Percentiles rank a stretch among this genome's conserved stretches.
Evolutionary conservation across 306 rosid species (phyloP).

Genomic region (Gastrolobium bilobum): DNA sequence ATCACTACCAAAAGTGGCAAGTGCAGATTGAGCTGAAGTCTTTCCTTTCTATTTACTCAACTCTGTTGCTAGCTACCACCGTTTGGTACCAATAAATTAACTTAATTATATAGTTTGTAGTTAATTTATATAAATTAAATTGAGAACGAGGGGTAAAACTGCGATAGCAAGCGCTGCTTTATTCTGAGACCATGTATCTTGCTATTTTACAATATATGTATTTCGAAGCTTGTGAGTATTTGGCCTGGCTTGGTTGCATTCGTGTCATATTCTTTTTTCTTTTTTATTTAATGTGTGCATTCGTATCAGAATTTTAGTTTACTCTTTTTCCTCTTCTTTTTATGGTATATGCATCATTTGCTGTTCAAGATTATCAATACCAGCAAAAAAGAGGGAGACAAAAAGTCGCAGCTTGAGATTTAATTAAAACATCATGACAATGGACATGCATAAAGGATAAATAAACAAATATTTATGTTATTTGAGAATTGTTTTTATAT

Average conservation of each 20-base stretch:
- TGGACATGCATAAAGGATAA: too few species aligned
- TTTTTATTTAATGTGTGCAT: not conserved
- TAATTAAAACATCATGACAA: not conserved
- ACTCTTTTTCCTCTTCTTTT: not conserved
- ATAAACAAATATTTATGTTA: too few species aligned
- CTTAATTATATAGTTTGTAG: not conserved
- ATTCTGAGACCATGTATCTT: not conserved
- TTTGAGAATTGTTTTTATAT: too few species aligned
- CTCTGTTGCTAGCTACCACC: too few species aligned
- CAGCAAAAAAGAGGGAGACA: slow-evolving; percentile 22
- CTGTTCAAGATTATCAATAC: not conserved
- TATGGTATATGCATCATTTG: not conserved
- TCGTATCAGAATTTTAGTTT: not conserved
- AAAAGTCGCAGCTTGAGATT: not conserved
- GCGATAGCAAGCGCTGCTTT: slow-evolving; percentile 1
- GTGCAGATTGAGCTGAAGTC: too few species aligned
- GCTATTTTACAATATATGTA: not conserved
- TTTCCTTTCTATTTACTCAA: too few species aligned
- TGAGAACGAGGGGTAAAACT: not conserved
- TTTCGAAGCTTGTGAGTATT: not conserved
- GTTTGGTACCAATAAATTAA: too few species aligned
- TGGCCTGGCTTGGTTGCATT: not conserved
- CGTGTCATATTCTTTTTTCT: not conserved
- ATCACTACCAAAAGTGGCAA: too few species aligned
- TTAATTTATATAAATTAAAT: not conserved